Percentiles rank a stretch among this genome's conserved stretches.
These are phyloP conservation scores for Vaccinium vitisidaea DNA, from an alignment of 148 eudicot genomes.

Conservation along the genomic window DNA sequence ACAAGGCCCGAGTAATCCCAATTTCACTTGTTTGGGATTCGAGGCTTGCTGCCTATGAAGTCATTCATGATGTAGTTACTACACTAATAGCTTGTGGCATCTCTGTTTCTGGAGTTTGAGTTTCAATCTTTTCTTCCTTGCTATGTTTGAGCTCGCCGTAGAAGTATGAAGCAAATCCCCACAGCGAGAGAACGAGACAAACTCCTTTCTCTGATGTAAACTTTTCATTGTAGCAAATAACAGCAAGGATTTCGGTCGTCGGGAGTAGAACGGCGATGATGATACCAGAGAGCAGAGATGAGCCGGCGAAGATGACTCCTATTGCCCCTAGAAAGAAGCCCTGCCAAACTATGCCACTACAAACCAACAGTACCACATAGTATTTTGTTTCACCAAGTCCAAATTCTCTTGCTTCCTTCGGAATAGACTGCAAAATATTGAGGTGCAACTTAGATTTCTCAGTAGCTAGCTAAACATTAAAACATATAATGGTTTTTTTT, in stretches of 20 bases:
- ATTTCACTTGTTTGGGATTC: no score
- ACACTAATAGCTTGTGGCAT: not conserved
- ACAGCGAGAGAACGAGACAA: no score
- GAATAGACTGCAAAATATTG: constrained; percentile 37
- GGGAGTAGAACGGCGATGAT: constrained; percentile 8
- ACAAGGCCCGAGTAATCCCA: no score
- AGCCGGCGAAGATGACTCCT: constrained; percentile 60
- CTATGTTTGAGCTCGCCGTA: not conserved
- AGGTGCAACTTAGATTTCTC: not conserved
- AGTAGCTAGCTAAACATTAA: no score
- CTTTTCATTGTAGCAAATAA: no score
- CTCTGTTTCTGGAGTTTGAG: not conserved
- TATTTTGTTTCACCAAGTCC: constrained; percentile 43
- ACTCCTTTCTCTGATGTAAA: no score
- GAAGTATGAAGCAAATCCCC: no score
- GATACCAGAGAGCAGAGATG: constrained; percentile 48
- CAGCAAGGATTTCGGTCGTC: no score
- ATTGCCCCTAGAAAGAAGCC: constrained; percentile 63
- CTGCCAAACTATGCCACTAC: constrained; percentile 56
- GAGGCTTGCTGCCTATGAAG: not conserved
- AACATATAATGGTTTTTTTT: no score
- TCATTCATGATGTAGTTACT: no score
- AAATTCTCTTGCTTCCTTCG: constrained; percentile 43
- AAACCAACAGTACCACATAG: constrained; percentile 36
- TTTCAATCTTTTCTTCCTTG: not conserved